Evolutionary conservation across 106 monocot species (phyloP).

Genomic region (Allium sativum): DNA sequence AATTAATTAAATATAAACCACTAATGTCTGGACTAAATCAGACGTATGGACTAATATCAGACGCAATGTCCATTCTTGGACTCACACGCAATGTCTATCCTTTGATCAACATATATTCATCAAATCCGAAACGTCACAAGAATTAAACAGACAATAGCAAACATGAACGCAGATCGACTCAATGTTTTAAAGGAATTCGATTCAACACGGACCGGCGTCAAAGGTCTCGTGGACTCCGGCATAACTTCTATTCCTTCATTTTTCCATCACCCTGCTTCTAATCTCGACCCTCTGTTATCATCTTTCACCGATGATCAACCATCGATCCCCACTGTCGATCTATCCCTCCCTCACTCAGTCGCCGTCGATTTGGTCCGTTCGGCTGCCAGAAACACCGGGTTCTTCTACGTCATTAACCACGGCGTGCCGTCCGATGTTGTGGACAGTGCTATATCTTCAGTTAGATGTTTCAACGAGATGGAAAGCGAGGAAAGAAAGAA

Average conservation of each 20-base stretch:
- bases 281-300: not conserved
- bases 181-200: conserved; percentile 4
- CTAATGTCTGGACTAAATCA: too few species aligned
- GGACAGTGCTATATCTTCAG: conserved; percentile 15
- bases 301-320: conserved; percentile 5
- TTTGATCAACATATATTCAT: not conserved
- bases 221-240: conserved; percentile 38
- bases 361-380: conserved; percentile 12
- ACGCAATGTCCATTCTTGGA: too few species aligned
- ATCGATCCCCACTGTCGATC: conserved; percentile 39
- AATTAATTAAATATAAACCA: too few species aligned
- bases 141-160: too few species aligned
- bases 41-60: too few species aligned
- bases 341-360: conserved; percentile 24
- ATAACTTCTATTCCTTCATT: conserved; percentile 22
- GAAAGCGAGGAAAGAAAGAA: conserved; percentile 15
- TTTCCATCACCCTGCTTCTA: conserved; percentile 27
- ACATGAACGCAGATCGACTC: not conserved
- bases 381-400: conserved; percentile 27
- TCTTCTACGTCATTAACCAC: conserved; percentile 47
- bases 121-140: not conserved
- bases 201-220: conserved; percentile 7
- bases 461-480: conserved; percentile 40
- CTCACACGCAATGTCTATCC: too few species aligned
- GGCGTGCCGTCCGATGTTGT: conserved; percentile 12